phyloP scores from a whole-genome alignment of 257 asterid species.

The Nemophila menziesii region DNA sequence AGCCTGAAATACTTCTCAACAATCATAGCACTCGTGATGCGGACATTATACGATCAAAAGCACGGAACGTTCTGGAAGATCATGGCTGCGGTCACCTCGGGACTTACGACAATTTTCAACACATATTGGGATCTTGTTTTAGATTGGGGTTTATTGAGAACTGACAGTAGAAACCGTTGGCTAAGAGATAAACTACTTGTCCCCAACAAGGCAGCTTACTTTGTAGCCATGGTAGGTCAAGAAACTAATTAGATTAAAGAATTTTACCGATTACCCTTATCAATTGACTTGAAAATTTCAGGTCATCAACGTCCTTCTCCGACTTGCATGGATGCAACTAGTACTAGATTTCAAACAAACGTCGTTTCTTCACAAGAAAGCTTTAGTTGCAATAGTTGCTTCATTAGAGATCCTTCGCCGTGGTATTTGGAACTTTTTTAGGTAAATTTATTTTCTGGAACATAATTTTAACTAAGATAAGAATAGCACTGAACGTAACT shows the following conservation, averaged over 20 bases:
- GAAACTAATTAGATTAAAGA: too few relatives aligned
- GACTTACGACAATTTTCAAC: slow-evolving; percentile 34
- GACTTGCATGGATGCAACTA: slow-evolving; percentile 63
- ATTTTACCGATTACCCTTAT: too few relatives aligned
- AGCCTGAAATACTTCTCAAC: slow-evolving; percentile 49
- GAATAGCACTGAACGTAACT: neutral
- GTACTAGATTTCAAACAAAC: slow-evolving; percentile 30
- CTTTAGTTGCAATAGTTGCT: slow-evolving; percentile 31
- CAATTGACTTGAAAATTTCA: too few relatives aligned
- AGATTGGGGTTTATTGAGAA: slow-evolving; percentile 56
- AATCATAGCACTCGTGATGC: slow-evolving; percentile 44
- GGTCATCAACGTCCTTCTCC: slow-evolving; percentile 37
- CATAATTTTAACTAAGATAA: too few relatives aligned
- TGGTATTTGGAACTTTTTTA: slow-evolving; percentile 59
- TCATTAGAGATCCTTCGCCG: slow-evolving; percentile 57
- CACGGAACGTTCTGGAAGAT: slow-evolving; percentile 23
- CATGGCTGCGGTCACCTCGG: slow-evolving; percentile 44
- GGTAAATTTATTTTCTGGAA: too few relatives aligned
- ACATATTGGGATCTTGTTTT: slow-evolving; percentile 62
- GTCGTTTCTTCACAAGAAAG: slow-evolving; percentile 30
- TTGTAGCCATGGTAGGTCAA: slow-evolving; percentile 37
- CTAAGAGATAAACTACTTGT: slow-evolving; percentile 57
- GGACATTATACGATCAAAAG: slow-evolving; percentile 25
- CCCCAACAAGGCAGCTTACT: slow-evolving; percentile 35
- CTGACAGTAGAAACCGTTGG: slow-evolving; percentile 32